Base-by-base conservation (phyloP, 805 yeast genomes). In the Wickerhamiella spandovensis region DNA sequence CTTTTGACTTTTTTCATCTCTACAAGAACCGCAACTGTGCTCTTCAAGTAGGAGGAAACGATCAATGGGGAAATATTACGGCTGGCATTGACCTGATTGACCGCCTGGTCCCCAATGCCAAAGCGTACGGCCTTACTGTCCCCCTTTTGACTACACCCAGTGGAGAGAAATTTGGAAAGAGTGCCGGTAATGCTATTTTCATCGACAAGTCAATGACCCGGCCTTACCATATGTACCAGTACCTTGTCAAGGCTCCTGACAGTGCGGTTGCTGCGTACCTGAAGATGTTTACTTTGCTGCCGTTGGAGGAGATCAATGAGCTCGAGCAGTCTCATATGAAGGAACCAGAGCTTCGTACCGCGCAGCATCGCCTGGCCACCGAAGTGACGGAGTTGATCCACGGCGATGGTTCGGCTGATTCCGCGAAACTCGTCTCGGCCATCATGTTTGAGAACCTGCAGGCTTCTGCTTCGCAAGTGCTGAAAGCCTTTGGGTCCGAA, bases 41-140 rank as follows among this genome's bases (percentile, higher is more conserved):
- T 43, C 66, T 88, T 13, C 97, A 92, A 68, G 80, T 71, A 8
- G 98, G 98, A 22, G 98, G 98, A 5, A 88, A 84, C 62, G 98
- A 92, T 64, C 98, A 92, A 66, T 92, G 96, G 88, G 98, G 98
- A 1, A 92, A 92, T 60, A 92, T 92, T 52, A 86, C 95, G 1
- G 97, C 97, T 0, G 98, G 98, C 0, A 76, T 85, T 39, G 98
- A 92, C 60, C 72, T 92, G 51, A 87, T 89, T 39, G 72, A 82
- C 1, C 70, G 95, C 54, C 63, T 84, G 24, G 56, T 54, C 30
- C 74, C 77, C 2, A 17, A 24, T 28, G 46, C 35, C 5, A 13
- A 17, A 13, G 24, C 46, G 5, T 84, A 68, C 64, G 97, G 97
- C 0, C 57, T 92, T 44, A 92, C 98, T 0, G 95, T 84, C 0